Evolutionary conservation across 371 early-diverging fungal genomes (phyloP), one percentile per base, ranked within the genome.

Genomic region (Mycotypha africana): DNA sequence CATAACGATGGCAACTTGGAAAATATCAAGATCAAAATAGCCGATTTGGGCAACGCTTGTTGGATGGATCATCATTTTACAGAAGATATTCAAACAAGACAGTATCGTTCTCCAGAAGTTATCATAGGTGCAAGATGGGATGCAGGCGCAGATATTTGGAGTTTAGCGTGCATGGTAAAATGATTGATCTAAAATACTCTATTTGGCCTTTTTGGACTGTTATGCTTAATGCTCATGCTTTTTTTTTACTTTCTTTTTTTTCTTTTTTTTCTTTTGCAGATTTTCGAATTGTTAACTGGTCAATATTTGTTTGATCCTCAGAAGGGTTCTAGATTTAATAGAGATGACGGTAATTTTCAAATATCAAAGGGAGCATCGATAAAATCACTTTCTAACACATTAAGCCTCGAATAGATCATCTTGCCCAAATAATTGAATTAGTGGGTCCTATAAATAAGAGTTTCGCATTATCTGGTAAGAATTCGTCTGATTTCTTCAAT

Each of bases 21-120:
- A 21, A 58, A 47, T 10, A 74, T 89, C 25, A 75, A 67, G 1
- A 88, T 97, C 41, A 99, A 98, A 61, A 92, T 98, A 56, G 96
- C 98, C 8, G 98, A 98, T 76, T 74, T 97, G 31, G 98, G 98
- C 14, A 98, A 96, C 56, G 94, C 98, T n/a, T 95, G 94, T 58
- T 95, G 94, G 92, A 83, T 85, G 3, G 78, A 95, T 57, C 86
- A 93, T 50, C 95, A 95, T 58, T 95, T 94, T 47, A 93, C 95
- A 0, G 87, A 88, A 48, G 97, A 97, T 65, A 96, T 98, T 45
- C 97, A 97, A 60, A 97, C 99, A 20, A 84, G 98, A 41, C 99
- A 96, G 65, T 99, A 99, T 52, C 85, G 99, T 37, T 86, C 94
- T 2, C 99, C 99, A 10, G 99, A 99, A 63, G 97, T 95, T 6